Percentiles rank a stretch among this genome's conserved stretches.
phyloP scores from a whole-genome alignment of 768 basidiomycete genomes.

The Gyrodon lividus region DNA sequence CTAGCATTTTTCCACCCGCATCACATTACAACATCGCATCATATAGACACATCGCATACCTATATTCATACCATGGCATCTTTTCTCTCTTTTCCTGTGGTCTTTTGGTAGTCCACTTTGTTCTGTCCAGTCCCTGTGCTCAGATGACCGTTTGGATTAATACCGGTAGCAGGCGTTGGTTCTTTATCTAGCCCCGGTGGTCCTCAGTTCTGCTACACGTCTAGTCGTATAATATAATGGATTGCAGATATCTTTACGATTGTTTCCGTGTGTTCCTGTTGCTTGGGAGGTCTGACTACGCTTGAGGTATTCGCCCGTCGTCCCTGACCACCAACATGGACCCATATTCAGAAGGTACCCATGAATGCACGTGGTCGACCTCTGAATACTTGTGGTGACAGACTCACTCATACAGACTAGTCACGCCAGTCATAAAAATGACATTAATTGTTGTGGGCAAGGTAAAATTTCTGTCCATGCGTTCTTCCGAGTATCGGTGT shows the following conservation, averaged over 20 bases:
- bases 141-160: slow-evolving; percentile 12
- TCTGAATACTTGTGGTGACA: not conserved
- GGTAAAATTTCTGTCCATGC: not conserved
- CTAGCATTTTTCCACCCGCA: slow-evolving; percentile 17
- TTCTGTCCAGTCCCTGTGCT: slow-evolving; percentile 16
- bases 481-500: not conserved
- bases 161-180: slow-evolving; percentile 10
- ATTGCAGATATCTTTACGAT: slow-evolving; percentile 10
- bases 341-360: no score
- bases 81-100: slow-evolving; percentile 11
- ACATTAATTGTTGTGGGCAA: not conserved
- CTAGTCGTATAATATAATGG: slow-evolving; percentile 25
- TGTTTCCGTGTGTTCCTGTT: not conserved
- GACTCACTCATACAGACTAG: no score
- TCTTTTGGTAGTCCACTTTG: slow-evolving; percentile 15
- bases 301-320: not conserved
- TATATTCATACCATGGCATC: slow-evolving; percentile 37
- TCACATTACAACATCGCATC: slow-evolving; percentile 27
- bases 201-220: slow-evolving; percentile 5
- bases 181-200: slow-evolving; percentile 21
- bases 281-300: not conserved
- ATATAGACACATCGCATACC: slow-evolving; percentile 35
- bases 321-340: not conserved
- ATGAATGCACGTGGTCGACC: not conserved
- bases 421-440: not conserved